Conservation (phyloP, 495 filamentous ascomycete species). For the Oleoguttula mirabilis region DNA sequence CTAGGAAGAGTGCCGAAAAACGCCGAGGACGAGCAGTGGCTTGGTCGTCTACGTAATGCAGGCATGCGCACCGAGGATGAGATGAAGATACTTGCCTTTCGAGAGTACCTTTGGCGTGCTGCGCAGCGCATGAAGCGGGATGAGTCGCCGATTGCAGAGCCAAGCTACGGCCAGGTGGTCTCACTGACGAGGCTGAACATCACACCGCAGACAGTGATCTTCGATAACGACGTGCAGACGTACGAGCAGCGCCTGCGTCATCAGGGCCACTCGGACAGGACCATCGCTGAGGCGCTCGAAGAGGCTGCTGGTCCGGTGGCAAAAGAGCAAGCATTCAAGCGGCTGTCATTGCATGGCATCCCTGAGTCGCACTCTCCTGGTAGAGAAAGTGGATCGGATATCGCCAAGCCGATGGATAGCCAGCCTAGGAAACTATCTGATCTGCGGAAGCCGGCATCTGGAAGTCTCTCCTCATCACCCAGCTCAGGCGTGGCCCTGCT, state of each 20-base stretch:
- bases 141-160: slow-evolving; percentile 27
- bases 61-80: slow-evolving; percentile 81
- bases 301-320: slow-evolving; percentile 65
- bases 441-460: slow-evolving; percentile 10
- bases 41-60: slow-evolving; percentile 67
- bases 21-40: slow-evolving; percentile 95
- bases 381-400: neutral
- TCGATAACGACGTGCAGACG: slow-evolving; percentile 54
- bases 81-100: slow-evolving; percentile 70
- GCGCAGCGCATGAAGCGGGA: slow-evolving; percentile 56
- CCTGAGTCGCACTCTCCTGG: no score
- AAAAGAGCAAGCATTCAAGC: neutral
- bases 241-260: slow-evolving; percentile 15
- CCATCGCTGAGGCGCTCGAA: slow-evolving; percentile 73
- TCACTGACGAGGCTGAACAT: slow-evolving; percentile 57
- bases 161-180: slow-evolving; percentile 55
- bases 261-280: slow-evolving; percentile 3
- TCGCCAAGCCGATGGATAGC: neutral
- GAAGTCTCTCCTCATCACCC: slow-evolving; percentile 18
- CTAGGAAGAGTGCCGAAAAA: slow-evolving; percentile 51
- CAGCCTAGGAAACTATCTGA: slow-evolving; percentile 9
- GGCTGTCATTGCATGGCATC: slow-evolving; percentile 3
- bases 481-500: slow-evolving; percentile 18
- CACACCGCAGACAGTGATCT: slow-evolving; percentile 79
- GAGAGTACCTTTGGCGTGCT: slow-evolving; percentile 86